phyloP scores from a whole-genome alignment of 164 flowering plant genomes.

The Liriodendron chinense region DNA sequence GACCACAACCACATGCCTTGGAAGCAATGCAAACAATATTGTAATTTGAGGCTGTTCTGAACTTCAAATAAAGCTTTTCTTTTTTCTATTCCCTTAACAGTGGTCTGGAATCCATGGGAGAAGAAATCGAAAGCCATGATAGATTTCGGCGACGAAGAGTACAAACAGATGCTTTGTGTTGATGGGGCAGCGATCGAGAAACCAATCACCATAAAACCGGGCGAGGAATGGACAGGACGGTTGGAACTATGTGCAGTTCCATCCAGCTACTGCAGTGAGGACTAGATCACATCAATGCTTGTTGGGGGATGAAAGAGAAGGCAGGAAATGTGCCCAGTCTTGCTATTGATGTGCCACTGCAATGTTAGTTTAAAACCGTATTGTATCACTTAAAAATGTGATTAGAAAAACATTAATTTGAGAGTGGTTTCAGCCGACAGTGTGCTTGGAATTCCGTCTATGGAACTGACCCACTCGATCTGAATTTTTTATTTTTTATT shows the following conservation, averaged over 20 bases:
- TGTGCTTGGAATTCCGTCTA: no score
- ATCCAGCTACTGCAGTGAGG: slow-evolving; percentile 66
- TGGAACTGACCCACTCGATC: no score
- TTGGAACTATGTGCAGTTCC: slow-evolving; percentile 57
- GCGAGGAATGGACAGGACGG: slow-evolving; percentile 90
- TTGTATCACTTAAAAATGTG: neutral
- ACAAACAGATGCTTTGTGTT: slow-evolving; percentile 90
- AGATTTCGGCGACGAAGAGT: slow-evolving; percentile 87
- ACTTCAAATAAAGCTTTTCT: neutral
- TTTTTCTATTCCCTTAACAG: slow-evolving; percentile 29
- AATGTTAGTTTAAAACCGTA: neutral
- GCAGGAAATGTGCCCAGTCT: neutral
- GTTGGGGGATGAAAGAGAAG: neutral
- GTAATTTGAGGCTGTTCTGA: neutral
- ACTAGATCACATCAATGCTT: slow-evolving; percentile 26
- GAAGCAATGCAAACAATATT: no score
- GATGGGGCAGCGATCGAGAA: slow-evolving; percentile 84
- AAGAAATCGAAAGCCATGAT: slow-evolving; percentile 75
- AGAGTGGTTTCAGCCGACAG: neutral
- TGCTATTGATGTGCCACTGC: neutral
- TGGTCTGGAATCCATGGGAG: slow-evolving; percentile 99
- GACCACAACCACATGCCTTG: no score
- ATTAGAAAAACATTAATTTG: neutral
- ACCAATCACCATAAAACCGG: slow-evolving; percentile 77
- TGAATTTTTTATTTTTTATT: no score